Base-by-base conservation (phyloP, 805 yeast genomes). In the Peterozyma toletana region DNA sequence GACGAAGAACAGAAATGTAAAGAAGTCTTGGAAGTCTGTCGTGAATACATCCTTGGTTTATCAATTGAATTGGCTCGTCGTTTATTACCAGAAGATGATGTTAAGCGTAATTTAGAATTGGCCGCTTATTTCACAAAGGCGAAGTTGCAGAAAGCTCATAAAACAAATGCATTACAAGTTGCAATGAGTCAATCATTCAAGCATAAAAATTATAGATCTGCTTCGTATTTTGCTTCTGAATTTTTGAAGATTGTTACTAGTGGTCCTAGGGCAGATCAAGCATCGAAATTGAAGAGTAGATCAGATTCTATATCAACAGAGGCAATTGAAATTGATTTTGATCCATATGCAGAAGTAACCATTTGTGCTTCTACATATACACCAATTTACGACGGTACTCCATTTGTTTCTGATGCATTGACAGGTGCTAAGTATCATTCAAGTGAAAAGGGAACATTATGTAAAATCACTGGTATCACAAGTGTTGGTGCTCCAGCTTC, bases 61-160 rank as follows among this genome's bases (percentile, higher is more conserved):
- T 84, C 95, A 17, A 87, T 93, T 50, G 99, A 93, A 64, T 73
- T 91, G 50, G 77, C 76, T 44, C 90, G 99, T 66, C 88, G 98
- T 66, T 60, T 84, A 10, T 66, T 95, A 46, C 86, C 84, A 30
- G 71, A 81, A 10, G 74, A 75, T 30, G 81, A 82, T 48, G 70
- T 84, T 44, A 84, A 88, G 63, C 84, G 98, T 50, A 90, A 88
- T 63, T 73, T 93, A 58, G 98, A 93, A 64, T 70, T 93, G 52
- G 98, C 99, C 5, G 95, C 98, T 1, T 91, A 91, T 66, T 95
- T 93, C 71, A 88, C 99, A 11, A 81, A 78, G 58, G 83, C 90
- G 27, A 77, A 84, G 51, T 74, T 93, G 53, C 87, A 84, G 50
- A 81, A 86, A 33, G 83, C 84, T 7, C 99, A 93, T 64, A 78